Conservation (phyloP, 73 alveolate species). For the Diophrys appendiculata region DNA sequence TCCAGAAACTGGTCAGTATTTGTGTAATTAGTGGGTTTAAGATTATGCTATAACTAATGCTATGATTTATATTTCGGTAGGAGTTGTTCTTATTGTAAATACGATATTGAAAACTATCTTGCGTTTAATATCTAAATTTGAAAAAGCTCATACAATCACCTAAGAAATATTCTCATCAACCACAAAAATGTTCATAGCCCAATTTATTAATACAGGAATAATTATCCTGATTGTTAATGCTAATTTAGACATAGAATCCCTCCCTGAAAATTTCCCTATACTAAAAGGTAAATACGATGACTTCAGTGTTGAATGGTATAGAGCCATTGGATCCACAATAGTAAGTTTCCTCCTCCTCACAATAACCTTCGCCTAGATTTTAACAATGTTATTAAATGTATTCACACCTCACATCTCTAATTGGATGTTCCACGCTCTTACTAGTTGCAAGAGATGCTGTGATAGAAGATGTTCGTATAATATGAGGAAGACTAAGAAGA, state of each 20-base stretch:
- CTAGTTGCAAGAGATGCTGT: constrained; percentile 21
- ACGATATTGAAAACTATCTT: constrained; percentile 31
- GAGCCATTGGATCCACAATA: constrained; percentile 57
- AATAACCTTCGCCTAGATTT: neutral
- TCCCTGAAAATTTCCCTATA: constrained; percentile 31
- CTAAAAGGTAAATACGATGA: constrained; percentile 44
- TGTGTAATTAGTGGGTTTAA: constrained; percentile 50
- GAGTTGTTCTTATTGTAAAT: constrained; percentile 39
- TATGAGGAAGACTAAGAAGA: constrained; percentile 34
- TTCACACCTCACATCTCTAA: constrained; percentile 54
- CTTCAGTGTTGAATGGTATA: constrained; percentile 59
- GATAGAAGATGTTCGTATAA: constrained; percentile 41
- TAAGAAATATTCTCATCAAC: constrained; percentile 37
- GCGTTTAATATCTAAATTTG: constrained; percentile 29
- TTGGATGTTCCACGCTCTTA: constrained; percentile 9
- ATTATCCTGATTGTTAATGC: constrained; percentile 49
- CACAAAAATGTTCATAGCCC: constrained; percentile 51
- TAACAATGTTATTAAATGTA: constrained; percentile 46
- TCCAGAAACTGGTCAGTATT: constrained; percentile 20
- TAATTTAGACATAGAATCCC: constrained; percentile 10
- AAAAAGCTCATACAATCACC: constrained; percentile 30
- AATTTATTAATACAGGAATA: constrained; percentile 64
- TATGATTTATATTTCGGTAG: constrained; percentile 29
- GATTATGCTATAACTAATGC: constrained; percentile 46
- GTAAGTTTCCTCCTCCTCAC: too few species aligned